Evolutionary conservation across 2,329 filamentous ascomycete genomes (phyloP), one percentile per base, ranked within the genome.

Genomic region (Venturia pyrina): DNA sequence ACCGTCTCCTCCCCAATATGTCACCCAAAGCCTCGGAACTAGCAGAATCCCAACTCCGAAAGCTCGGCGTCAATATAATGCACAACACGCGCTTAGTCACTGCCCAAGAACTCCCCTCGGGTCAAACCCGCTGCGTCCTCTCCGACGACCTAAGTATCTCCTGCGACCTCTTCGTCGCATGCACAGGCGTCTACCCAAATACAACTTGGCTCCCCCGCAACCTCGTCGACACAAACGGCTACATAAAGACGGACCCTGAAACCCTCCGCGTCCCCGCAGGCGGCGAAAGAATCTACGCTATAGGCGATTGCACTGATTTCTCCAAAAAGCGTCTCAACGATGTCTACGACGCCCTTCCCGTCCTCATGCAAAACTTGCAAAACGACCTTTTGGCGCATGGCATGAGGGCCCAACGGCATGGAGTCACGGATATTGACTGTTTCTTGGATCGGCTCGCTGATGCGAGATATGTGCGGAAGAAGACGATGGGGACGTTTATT

Each of bases 141-240:
- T 70, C 68, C 65, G 72, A 75, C 67, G 71, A 69, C 37, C 70
- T 70, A 11, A 70, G 69, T n/a, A 68, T 77, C 5, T 68, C 71
- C 40, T 68, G 72, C 11, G 76, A 78, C 65, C 65, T 76, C 1
- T 77, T 75, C 69, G 72, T 78, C 50, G 70, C 75, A 3, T 81
- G 81, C 0, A 78, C 78, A 13, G 84, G 84, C 37, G 79, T 80
- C 15, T 70, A 73, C 5, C 83, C 83, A 0, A 85, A 84, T 72
- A 82, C 79, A 32, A 75, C 74, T 7, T 86, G 80, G 71, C 73
- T 87, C 1, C 82, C 83, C 0, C 62, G 70, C 4, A 70, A 75
- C 5, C 78, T 83, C 44, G 75, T 86, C 4, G 74, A 79, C 66
- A 71, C 74, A 0, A 73, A 70, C 5, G 80, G 80, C 13, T 82